Conservation (phyloP, 2,329 filamentous ascomycete species). For the Neofusicoccum cordaticola region DNA sequence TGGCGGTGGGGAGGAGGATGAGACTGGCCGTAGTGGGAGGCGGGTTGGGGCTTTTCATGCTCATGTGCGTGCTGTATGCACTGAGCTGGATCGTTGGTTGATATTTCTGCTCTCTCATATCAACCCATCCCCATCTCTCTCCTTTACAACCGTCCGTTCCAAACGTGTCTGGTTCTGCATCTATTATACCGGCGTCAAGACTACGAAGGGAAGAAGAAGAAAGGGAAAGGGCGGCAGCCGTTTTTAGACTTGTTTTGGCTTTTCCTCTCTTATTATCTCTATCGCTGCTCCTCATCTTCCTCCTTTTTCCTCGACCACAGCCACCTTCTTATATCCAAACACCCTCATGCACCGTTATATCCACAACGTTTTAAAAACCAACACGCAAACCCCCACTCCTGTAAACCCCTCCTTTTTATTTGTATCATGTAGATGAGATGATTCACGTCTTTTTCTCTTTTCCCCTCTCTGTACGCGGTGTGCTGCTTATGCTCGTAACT, state of each 20-base stretch:
- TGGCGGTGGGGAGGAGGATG: neutral
- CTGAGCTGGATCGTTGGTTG: slow-evolving; percentile 12
- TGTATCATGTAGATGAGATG: slow-evolving; percentile 14
- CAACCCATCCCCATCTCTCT: neutral
- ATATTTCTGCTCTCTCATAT: neutral
- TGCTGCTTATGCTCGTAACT: neutral
- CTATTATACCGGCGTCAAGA: slow-evolving; percentile 1
- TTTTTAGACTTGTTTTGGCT: neutral
- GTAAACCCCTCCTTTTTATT: neutral
- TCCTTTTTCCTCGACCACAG: neutral
- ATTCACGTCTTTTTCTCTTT: neutral
- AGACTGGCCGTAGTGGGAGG: slow-evolving; percentile 1
- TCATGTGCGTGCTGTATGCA: slow-evolving; percentile 13
- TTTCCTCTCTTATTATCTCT: neutral
- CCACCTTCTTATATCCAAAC: neutral
- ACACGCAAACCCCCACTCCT: neutral
- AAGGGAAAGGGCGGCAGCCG: neutral
- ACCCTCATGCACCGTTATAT: neutral
- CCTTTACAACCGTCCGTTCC: too few relatives aligned
- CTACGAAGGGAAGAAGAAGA: neutral
- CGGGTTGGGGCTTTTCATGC: slow-evolving; percentile 15
- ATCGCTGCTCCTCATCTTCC: neutral
- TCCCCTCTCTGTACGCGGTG: neutral
- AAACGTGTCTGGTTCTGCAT: too few relatives aligned
- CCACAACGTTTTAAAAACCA: neutral